A percentile compares a stretch with the other conserved stretches of the same genome.
phyloP scores from a whole-genome alignment of 768 basidiomycete species.

The Terana coerulea region DNA sequence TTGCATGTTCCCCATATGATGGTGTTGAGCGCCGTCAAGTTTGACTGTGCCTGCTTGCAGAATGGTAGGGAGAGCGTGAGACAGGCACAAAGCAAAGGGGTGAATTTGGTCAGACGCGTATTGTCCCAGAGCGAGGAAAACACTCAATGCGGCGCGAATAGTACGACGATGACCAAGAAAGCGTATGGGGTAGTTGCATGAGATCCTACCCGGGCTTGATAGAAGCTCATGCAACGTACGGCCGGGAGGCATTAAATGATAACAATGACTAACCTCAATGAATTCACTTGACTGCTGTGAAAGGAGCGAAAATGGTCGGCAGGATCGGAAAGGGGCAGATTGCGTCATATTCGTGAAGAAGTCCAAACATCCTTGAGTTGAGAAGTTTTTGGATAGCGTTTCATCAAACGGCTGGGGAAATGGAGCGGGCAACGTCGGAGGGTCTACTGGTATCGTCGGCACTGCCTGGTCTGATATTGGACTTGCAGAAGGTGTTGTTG shows the following conservation, averaged over 20 bases:
- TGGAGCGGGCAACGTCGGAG: slow-evolving; percentile 53
- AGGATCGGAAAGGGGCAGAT: slow-evolving; percentile 56
- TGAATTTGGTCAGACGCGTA: background rate
- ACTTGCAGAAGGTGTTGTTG: slow-evolving; percentile 5
- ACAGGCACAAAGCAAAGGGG: background rate
- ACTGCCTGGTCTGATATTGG: background rate
- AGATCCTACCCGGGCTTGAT: too few relatives aligned
- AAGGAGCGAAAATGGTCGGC: slow-evolving; percentile 72
- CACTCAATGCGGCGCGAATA: too few relatives aligned
- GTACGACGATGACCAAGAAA: too few relatives aligned
- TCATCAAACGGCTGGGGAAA: slow-evolving; percentile 77
- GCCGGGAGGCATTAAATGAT: background rate
- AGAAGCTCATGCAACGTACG: background rate
- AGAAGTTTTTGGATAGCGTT: slow-evolving; percentile 61
- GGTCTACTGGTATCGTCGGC: slow-evolving; percentile 9
- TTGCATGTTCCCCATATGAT: slow-evolving; percentile 83
- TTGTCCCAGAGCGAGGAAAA: too few relatives aligned
- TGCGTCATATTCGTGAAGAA: slow-evolving; percentile 79
- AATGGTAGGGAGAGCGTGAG: slow-evolving; percentile 4
- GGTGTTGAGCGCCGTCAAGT: slow-evolving; percentile 58
- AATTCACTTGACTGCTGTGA: slow-evolving; percentile 52
- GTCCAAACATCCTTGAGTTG: slow-evolving; percentile 55
- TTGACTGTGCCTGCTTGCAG: slow-evolving; percentile 54
- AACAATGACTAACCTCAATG: slow-evolving; percentile 40
- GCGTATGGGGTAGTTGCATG: too few relatives aligned